Percentiles rank a stretch among this genome's conserved stretches.
These are phyloP conservation scores for Colletotrichum agaves DNA, from an alignment of 2,329 filamentous ascomycete genomes.

Conservation along the genomic window DNA sequence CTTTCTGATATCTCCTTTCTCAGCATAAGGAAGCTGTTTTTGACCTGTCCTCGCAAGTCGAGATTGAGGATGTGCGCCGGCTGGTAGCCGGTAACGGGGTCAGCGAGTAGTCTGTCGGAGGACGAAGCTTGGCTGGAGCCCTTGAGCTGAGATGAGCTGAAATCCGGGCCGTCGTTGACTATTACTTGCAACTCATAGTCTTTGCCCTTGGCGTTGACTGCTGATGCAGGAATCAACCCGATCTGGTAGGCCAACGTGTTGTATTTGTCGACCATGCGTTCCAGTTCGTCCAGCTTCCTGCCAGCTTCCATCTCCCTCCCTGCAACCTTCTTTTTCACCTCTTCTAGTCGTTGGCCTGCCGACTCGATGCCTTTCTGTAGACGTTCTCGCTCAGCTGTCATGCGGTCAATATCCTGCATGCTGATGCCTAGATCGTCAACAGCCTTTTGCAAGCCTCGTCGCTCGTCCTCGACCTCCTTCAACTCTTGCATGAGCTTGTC, in stretches of 20 bases:
- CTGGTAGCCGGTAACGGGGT: conserved; percentile 87
- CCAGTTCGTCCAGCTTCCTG: conserved; percentile 89
- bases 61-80: conserved; percentile 89
- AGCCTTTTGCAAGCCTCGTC: conserved; percentile 80
- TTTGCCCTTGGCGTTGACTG: conserved; percentile 84
- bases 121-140: conserved; percentile 58
- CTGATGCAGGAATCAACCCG: conserved; percentile 85
- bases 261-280: conserved; percentile 88
- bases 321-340: conserved; percentile 82
- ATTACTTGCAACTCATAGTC: conserved; percentile 87
- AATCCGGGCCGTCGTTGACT: conserved; percentile 82
- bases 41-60: conserved; percentile 85
- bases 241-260: conserved; percentile 96
- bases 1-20: conserved; percentile 94
- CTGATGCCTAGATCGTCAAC: conserved; percentile 95
- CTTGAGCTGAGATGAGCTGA: conserved; percentile 69
- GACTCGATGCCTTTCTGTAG: conserved; percentile 89
- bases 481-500: conserved; percentile 81
- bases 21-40: conserved; percentile 79
- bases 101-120: conserved; percentile 81
- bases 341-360: conserved; percentile 80
- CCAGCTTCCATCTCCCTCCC: conserved; percentile 92
- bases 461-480: conserved; percentile 83
- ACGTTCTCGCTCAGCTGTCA: conserved; percentile 94
- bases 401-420: conserved; percentile 98